phyloP scores from a whole-genome alignment of 352 stramenopile genomes.

The Thalassiosira livingstoniorum region DNA sequence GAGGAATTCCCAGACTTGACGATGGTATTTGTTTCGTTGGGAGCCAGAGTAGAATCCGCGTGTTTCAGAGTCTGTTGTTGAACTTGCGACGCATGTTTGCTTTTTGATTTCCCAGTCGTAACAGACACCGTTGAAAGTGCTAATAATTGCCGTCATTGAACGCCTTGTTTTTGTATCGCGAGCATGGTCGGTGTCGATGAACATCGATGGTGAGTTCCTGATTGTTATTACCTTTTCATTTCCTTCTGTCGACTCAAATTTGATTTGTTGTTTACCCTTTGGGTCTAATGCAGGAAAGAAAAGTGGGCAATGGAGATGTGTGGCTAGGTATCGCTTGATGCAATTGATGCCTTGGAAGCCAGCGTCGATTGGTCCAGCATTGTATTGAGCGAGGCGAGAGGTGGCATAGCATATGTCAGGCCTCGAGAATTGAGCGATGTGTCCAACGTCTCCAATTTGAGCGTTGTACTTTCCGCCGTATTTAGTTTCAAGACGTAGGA shows the following conservation, averaged over 20 bases:
- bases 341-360: constrained; percentile 26
- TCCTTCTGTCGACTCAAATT: too few species aligned
- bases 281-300: constrained; percentile 39
- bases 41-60: background rate
- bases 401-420: constrained; percentile 28
- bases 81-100: background rate
- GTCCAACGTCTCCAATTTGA: constrained; percentile 27
- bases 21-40: too few species aligned
- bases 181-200: constrained; percentile 13
- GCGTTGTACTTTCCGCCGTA: constrained; percentile 18
- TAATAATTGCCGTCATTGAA: background rate
- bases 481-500: constrained; percentile 6
- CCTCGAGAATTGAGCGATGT: constrained; percentile 29
- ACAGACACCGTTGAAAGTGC: background rate
- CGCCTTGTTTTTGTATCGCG: background rate
- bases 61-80: constrained; percentile 17
- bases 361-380: constrained; percentile 14
- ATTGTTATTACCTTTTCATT: too few species aligned
- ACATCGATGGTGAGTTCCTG: background rate
- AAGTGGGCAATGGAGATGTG: constrained; percentile 40
- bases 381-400: constrained; percentile 25
- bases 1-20: constrained; percentile 5
- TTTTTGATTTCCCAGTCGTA: background rate
- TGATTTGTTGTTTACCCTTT: background rate
- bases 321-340: constrained; percentile 22